phyloP scores from a whole-genome alignment of 2,329 filamentous ascomycete species.

The Aspergillus sergii region DNA sequence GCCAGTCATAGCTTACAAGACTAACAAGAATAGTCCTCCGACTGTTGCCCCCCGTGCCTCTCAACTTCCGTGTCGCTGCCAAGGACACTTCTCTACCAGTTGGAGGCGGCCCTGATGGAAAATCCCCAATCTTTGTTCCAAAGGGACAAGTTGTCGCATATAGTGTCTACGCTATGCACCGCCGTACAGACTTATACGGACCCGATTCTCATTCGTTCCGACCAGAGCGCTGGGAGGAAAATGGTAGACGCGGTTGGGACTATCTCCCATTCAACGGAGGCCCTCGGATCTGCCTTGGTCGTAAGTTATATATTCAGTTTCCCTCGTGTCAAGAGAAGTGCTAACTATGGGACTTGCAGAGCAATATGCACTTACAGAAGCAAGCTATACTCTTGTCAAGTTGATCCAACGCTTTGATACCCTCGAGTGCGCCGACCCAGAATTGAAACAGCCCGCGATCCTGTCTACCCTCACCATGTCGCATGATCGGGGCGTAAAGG shows the following conservation, averaged over 20 bases:
- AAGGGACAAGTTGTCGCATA: constrained; percentile 69
- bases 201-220: constrained; percentile 48
- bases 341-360: constrained; percentile 25
- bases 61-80: constrained; percentile 47
- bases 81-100: constrained; percentile 47
- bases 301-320: constrained; percentile 26
- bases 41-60: constrained; percentile 48
- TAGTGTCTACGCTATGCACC: constrained; percentile 72
- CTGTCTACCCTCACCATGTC: constrained; percentile 34
- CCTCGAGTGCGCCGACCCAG: constrained; percentile 38
- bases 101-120: constrained; percentile 63
- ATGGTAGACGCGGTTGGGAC: constrained; percentile 37
- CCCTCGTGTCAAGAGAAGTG: neutral
- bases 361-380: constrained; percentile 47
- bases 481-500: constrained; percentile 33
- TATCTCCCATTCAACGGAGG: constrained; percentile 45
- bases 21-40: constrained; percentile 37
- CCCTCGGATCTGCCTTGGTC: constrained; percentile 44
- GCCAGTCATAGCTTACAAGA: neutral
- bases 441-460: constrained; percentile 32
- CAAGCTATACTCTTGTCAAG: constrained; percentile 42
- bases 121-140: constrained; percentile 63
- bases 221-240: constrained; percentile 54
- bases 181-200: constrained; percentile 56
- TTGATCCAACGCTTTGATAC: constrained; percentile 42